Evolutionary conservation across 352 stramenopile species (phyloP), one percentile per base, ranked within the genome.

Genomic region (Pythium oligandrum): DNA sequence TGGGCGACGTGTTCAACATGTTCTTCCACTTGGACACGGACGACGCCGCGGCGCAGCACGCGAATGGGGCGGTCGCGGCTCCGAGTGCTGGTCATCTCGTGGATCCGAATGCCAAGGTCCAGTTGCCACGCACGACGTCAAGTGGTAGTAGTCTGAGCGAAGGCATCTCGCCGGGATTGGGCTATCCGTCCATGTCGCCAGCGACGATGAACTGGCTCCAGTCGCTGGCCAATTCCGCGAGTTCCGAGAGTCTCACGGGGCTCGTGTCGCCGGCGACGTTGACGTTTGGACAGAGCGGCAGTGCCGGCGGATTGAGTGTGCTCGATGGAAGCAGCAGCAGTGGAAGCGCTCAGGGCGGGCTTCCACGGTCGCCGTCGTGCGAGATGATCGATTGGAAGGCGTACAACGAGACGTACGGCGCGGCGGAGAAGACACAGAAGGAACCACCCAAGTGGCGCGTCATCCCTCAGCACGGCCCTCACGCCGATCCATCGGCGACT

Each of bases 351-450:
- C 17, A 51, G n/a, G 40, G 47, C 1, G 57, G 51, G 1, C 10
- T 65, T 8, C 51, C 58, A 44, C 51, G 58, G 30, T 45, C 71
- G 3, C 68, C 75, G 30, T 88, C 80, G 32, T 85, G 78, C 47
- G 82, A 89, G 44, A 84, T 86, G 46, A 93, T 93, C 52, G 82
- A 93, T 67, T 93, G 82, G 82, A 93, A 93, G 54, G 73, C 77
- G 51, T 89, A 90, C 67, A 93, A 93, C 50, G 82, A 93, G 31
- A 70, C 78, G 1, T 60, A 56, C 11, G 61, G 57, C 26, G 58
- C 58, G 26, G 61, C 54, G 3, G 80, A 90, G 48, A 85, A 86
- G 53, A 56, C 60, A 0, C 71, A 80, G 39, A 86, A 87, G 40
- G 77, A 83, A 32, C 45, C 66, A 8, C 49, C 66, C 36, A 88